phyloP scores from a whole-genome alignment of 495 filamentous ascomycete genomes.

The Aspergillus coremiiformis region DNA sequence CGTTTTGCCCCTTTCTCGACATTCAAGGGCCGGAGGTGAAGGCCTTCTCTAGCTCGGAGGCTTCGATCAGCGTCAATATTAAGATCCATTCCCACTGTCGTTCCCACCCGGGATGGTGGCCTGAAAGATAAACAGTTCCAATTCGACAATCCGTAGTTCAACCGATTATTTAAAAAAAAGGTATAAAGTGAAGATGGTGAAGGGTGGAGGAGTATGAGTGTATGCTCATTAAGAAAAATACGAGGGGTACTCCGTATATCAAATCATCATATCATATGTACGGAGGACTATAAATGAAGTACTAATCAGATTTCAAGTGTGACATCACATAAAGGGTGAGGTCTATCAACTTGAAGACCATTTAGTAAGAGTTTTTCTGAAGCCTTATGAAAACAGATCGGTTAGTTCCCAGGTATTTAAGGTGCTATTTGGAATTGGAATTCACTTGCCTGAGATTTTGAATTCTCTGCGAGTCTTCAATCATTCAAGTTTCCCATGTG shows the following conservation, averaged over 20 bases:
- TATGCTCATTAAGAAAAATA: slow-evolving; percentile 5
- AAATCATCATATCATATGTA: too few species aligned
- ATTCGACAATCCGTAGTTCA: background rate
- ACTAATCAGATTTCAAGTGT: too few species aligned
- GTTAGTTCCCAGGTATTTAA: too few species aligned
- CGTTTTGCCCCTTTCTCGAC: slow-evolving; percentile 28
- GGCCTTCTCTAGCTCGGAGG: slow-evolving; percentile 11
- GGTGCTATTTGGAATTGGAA: too few species aligned
- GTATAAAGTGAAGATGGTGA: background rate
- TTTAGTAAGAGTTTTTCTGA: slow-evolving; percentile 8
- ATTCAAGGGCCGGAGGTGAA: slow-evolving; percentile 27
- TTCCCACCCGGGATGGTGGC: background rate
- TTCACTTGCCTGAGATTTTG: background rate
- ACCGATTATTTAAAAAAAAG: background rate
- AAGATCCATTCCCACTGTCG: slow-evolving; percentile 19
- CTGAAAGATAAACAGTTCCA: background rate
- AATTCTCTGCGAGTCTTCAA: background rate
- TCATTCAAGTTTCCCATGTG: background rate
- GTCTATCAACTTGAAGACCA: slow-evolving; percentile 4
- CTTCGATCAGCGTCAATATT: slow-evolving; percentile 5
- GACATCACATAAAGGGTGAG: slow-evolving; percentile 12
- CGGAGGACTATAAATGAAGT: too few species aligned
- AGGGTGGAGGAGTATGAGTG: background rate
- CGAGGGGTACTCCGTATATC: slow-evolving; percentile 12
- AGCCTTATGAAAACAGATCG: background rate